A percentile compares a stretch with the other conserved stretches of the same genome.
phyloP scores from a whole-genome alignment of 2,329 filamentous ascomycete species.

The Arachnopeziza araneosa region DNA sequence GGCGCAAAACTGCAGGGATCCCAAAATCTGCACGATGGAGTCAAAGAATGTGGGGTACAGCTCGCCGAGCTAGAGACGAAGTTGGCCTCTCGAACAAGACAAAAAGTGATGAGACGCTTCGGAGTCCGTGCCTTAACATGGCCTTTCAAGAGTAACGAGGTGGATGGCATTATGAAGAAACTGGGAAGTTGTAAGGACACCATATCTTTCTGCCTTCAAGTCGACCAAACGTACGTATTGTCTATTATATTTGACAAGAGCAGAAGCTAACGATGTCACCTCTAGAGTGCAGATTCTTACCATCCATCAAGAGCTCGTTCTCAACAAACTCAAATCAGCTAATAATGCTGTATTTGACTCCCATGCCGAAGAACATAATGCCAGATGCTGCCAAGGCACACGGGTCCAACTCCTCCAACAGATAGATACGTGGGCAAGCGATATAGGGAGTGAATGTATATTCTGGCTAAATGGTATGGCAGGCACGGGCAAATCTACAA shows the following conservation, averaged over 20 bases:
- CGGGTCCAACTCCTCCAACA: neutral
- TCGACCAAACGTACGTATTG: neutral
- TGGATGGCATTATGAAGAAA: neutral
- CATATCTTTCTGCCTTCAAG: neutral
- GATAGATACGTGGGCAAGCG: neutral
- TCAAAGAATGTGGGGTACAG: neutral
- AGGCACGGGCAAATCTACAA: conserved; percentile 1
- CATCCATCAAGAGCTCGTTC: neutral
- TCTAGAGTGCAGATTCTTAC: neutral
- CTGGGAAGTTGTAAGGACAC: neutral
- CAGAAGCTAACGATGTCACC: neutral
- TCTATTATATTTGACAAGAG: neutral
- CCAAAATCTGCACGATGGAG: neutral
- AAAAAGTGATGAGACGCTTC: neutral
- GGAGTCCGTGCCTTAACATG: neutral
- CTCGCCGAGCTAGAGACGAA: neutral
- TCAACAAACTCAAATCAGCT: neutral
- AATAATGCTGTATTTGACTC: neutral
- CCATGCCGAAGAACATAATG: neutral
- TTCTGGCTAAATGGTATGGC: conserved; percentile 2
- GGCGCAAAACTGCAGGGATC: neutral
- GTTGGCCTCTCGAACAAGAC: neutral
- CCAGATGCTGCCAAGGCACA: neutral
- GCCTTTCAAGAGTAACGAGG: neutral
- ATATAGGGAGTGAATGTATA: neutral